Base-by-base conservation (phyloP, 2,329 filamentous ascomycete species). In the Claviceps humidiphila region DNA sequence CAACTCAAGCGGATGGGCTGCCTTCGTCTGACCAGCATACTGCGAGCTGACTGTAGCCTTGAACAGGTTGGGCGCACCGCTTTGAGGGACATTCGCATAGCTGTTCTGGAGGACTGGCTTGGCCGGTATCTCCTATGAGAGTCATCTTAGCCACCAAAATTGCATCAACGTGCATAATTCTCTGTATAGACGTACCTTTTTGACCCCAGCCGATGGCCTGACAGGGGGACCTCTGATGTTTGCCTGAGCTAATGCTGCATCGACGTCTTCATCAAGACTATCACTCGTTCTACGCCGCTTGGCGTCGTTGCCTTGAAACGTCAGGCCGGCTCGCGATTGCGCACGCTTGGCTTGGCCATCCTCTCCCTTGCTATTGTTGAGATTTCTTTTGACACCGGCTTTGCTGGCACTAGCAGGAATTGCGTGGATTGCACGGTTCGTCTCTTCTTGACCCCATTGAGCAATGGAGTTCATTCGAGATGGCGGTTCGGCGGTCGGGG, bases 261-360 rank as follows among this genome's bases (percentile, higher is more conserved):
- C 76, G 44, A 75, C 69, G 51, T 83, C 80, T 52, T 84, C 78
- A 56, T 87, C 82, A 55, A 80, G 77, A 53, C 82, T 78, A 50
- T 91, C 85, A 43, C 85, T 82, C 50, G 84, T 93, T 63, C 84
- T 85, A 58, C 89, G 80, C 53, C 89, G 80, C 72, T 95, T 96
- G 22, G 78, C 74, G 50, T 95, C 88, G 58, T 81, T 78, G 22
- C 78, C 71, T 61, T 86, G 80, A 58, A 86, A 83, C 9, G 78
- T 74, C n/a, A 80, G 75, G 16, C 77, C 76, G 38, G 74, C 73
- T 45, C 81, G 76, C 14, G 67, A 62, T 13, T 66, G 68, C 4
- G 64, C 56, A 5, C 64, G 64, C 45, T 78, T 75, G 17, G 75
- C 68, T 50, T 72, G 71, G 20, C 72, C 67, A 39, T 72, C 69